Evolutionary conservation across 2,329 filamentous ascomycete species (phyloP).

Genomic region (Stylonectria norvegica): DNA sequence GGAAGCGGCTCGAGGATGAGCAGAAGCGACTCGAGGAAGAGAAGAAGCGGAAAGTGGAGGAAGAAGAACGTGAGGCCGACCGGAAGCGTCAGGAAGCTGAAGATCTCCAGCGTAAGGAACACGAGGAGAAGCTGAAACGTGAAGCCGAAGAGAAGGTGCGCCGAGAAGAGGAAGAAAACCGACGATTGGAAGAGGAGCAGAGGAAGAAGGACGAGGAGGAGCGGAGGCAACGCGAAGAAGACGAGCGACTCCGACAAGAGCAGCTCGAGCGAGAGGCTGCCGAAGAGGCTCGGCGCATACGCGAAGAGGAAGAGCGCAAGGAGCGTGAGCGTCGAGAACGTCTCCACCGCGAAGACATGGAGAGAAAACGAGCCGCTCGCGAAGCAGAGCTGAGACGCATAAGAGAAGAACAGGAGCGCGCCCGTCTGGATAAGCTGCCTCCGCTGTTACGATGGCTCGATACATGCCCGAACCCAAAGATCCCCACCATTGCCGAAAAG

Average conservation of each 20-base stretch:
- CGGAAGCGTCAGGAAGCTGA: constrained; percentile 21
- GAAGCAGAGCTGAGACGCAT: constrained; percentile 51
- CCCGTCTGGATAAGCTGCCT: constrained; percentile 55
- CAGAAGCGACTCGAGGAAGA: constrained; percentile 35
- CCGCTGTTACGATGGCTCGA: constrained; percentile 61
- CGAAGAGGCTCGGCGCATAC: constrained; percentile 47
- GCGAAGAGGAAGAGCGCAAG: constrained; percentile 51
- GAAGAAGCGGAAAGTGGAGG: constrained; percentile 33
- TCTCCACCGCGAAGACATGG: constrained; percentile 43
- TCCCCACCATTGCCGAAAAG: constrained; percentile 47
- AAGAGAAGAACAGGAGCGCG: constrained; percentile 53
- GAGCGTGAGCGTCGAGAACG: constrained; percentile 48
- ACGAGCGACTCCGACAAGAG: constrained; percentile 44
- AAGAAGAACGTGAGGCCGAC: constrained; percentile 17
- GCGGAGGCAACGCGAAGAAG: constrained; percentile 41
- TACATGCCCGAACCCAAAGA: constrained; percentile 48
- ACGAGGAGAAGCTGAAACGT: constrained; percentile 33
- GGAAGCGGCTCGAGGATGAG: constrained; percentile 22
- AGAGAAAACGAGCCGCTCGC: constrained; percentile 47
- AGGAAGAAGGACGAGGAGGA: constrained; percentile 38
- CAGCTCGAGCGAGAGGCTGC: constrained; percentile 47
- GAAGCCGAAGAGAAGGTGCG: constrained; percentile 36
- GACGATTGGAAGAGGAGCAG: constrained; percentile 38
- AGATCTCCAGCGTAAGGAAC: constrained; percentile 36
- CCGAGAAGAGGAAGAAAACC: constrained; percentile 36